These are phyloP conservation scores for Trichoderma sp. DNA, from an alignment of 2,329 filamentous ascomycete species.

Conservation along the genomic window DNA sequence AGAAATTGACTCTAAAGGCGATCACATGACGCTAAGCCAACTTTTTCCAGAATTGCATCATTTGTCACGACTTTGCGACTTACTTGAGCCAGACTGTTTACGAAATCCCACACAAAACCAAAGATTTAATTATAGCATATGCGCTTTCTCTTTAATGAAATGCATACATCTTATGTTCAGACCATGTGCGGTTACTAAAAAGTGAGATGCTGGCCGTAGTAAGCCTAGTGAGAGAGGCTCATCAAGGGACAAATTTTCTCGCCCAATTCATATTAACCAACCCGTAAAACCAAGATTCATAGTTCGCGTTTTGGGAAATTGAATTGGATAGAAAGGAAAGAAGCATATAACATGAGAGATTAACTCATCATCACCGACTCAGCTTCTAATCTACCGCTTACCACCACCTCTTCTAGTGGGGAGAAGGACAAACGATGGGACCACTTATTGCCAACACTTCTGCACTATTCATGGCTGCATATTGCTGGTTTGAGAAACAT, in stretches of 20 bases:
- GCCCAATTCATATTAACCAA: neutral
- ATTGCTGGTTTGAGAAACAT: neutral
- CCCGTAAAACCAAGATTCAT: neutral
- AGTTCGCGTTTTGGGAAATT: too few species aligned
- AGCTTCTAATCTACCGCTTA: constrained; percentile 24
- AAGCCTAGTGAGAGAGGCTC: neutral
- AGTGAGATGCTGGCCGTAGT: neutral
- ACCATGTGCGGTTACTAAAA: neutral
- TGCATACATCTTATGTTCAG: neutral
- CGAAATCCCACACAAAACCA: neutral
- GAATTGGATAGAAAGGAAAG: neutral
- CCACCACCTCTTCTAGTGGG: constrained; percentile 21
- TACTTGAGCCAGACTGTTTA: neutral
- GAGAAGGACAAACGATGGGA: neutral
- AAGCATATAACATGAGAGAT: constrained; percentile 13
- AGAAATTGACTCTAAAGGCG: neutral
- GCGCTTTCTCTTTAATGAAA: too few species aligned
- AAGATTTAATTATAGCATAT: neutral
- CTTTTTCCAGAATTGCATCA: constrained; percentile 9
- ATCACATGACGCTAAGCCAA: constrained; percentile 11
- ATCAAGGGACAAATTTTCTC: neutral
- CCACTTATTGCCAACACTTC: neutral
- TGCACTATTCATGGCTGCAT: neutral
- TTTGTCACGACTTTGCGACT: constrained; percentile 5
- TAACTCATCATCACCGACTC: constrained; percentile 20